Conservation (phyloP, 495 filamentous ascomycete species). For the Neohortaea acidophila region DNA sequence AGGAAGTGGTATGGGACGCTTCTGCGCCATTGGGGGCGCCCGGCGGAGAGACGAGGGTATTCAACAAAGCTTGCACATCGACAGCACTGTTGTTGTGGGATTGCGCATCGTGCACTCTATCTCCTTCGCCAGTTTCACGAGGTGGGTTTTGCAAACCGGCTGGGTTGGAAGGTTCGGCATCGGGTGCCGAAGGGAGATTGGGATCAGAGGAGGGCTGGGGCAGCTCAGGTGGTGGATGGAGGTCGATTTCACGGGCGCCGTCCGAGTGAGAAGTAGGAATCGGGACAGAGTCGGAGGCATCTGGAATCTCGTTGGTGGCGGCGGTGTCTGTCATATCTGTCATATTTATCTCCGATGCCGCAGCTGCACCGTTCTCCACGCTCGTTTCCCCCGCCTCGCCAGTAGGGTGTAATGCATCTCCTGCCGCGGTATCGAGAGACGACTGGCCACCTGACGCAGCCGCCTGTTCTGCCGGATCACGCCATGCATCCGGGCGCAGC, state of each 20-base stretch:
- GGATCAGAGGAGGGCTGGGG: slow-evolving; percentile 16
- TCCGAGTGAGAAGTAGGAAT: background rate
- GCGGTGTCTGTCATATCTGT: slow-evolving; percentile 9
- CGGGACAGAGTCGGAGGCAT: background rate
- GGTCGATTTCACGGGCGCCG: slow-evolving; percentile 5
- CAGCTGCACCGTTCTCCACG: background rate
- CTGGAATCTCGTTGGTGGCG: slow-evolving; percentile 1
- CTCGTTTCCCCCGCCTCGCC: background rate
- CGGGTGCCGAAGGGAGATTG: background rate
- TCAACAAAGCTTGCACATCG: slow-evolving; percentile 30
- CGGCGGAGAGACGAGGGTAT: slow-evolving; percentile 21
- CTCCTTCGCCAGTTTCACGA: slow-evolving; percentile 1
- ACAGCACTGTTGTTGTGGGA: slow-evolving; percentile 17
- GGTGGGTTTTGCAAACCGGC: background rate
- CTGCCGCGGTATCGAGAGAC: background rate
- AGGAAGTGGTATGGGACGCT: slow-evolving; percentile 5
- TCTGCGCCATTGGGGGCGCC: slow-evolving; percentile 10
- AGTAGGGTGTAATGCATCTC: background rate
- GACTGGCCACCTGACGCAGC: background rate
- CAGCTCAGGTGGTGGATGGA: too few relatives aligned
- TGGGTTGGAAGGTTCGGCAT: slow-evolving; percentile 1
- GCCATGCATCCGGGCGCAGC: slow-evolving; percentile 12
- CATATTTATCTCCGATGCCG: background rate
- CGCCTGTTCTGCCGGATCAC: slow-evolving; percentile 9
- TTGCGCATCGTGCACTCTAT: slow-evolving; percentile 10